Base-by-base conservation (phyloP, 164 flowering plant genomes). In the Piper betle region DNA sequence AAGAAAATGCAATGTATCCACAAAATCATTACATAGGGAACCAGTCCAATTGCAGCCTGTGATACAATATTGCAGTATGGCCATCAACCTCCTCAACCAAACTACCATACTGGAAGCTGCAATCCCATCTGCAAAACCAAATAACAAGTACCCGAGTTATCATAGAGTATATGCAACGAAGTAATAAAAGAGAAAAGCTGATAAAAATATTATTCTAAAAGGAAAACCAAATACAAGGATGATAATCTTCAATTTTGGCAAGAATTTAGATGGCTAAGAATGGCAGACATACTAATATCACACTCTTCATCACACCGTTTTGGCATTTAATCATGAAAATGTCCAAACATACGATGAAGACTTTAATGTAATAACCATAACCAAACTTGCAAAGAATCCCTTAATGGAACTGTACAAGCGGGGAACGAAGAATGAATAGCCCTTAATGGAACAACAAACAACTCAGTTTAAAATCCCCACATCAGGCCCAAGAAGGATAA, bases 11-110 rank as follows among this genome's bases (percentile, higher is more conserved):
- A 6, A 42, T 42, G 11, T 42, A 6, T 6, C 20, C 9, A 42
- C 11, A 6, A 67, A 62, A 61, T 20, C 15, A 63, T 82, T 91
- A 94, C 99, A 74, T 81, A 17, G 97, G 79, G 58, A 91, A 88
- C 99, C 99, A 94, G 75, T 94, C 97, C 62, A 94, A 75, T 76
- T 77, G 99, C 77, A 94, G 87, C 66, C 90, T 77, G 55, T 94
- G 99, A 78, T 94, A 94, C 42, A 94, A 78, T 69, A 94, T 68
- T 46, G 99, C 97, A 37, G 99, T 94, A 75, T 94, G 97, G 52
- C 99, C 99, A 78, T 94, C 99, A 50, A 94, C 97, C 79, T 94
- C 99, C 82, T 94, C 96, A 62, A 94, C 99, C 76, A 94, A 81
- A 73, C 97, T 88, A 60, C 99, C 99, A 76, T 82, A 71, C 68